A percentile compares a stretch with the other conserved stretches of the same genome.
Evolutionary conservation across 768 basidiomycete genomes (phyloP).

Genomic region (Erythrobasidium yunnanense): DNA sequence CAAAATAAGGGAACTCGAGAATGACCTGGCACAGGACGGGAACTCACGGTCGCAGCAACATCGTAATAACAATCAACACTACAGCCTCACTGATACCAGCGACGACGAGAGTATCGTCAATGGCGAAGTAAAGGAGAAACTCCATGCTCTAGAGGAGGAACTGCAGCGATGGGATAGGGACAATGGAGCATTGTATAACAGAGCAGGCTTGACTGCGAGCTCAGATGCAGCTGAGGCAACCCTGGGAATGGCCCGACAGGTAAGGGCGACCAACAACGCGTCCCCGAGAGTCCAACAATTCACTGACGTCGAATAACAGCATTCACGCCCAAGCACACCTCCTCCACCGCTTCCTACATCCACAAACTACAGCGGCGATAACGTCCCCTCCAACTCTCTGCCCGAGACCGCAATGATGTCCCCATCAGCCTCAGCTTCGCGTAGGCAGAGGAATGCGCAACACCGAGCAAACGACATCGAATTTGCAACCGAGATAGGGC

Average conservation of each 20-base stretch:
- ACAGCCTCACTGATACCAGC: constrained; percentile 50
- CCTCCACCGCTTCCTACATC: background rate
- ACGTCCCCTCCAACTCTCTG: background rate
- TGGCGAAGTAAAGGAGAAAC: constrained; percentile 46
- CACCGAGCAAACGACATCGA: constrained; percentile 82
- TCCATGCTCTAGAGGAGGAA: constrained; percentile 65
- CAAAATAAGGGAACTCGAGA: constrained; percentile 60
- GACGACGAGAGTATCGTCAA: constrained; percentile 55
- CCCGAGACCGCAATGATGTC: background rate
- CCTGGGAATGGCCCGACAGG: too few relatives aligned
- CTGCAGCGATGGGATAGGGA: constrained; percentile 66
- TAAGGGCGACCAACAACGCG: too few relatives aligned
- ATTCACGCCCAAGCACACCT: background rate
- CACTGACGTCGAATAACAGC: too few relatives aligned
- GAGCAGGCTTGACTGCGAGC: constrained; percentile 46
- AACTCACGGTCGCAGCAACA: constrained; percentile 46
- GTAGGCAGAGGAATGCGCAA: constrained; percentile 69
- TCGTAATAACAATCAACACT: constrained; percentile 54
- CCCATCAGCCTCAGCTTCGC: constrained; percentile 48
- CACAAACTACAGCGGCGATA: background rate
- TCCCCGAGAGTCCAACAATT: too few relatives aligned
- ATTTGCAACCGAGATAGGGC: constrained; percentile 96
- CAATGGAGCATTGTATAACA: constrained; percentile 62
- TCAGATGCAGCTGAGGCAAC: too few relatives aligned
- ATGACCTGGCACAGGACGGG: constrained; percentile 26